These are phyloP conservation scores for Jacaranda mimosifolia DNA, from an alignment of 257 asterid species.

Conservation along the genomic window DNA sequence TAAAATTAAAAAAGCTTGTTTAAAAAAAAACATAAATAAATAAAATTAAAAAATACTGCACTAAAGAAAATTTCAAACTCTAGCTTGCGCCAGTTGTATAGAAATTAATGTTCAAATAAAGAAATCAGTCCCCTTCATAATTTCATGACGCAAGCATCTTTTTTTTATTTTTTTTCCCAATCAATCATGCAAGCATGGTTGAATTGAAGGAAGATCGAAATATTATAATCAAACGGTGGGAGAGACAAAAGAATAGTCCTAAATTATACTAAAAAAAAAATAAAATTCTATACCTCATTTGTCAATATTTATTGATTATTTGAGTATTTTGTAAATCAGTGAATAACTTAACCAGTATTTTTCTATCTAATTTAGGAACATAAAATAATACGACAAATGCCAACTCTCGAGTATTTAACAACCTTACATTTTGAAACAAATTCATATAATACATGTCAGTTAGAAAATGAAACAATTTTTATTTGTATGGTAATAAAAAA, in stretches of 20 bases:
- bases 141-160: not conserved
- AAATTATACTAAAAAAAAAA: not conserved
- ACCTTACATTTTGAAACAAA: too few relatives aligned
- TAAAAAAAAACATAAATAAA: too few relatives aligned
- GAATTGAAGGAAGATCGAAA: constrained; percentile 10
- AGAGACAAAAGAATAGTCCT: not conserved
- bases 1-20: not conserved
- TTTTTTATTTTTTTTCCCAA: not conserved
- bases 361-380: too few relatives aligned
- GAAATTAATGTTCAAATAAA: not conserved
- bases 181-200: constrained; percentile 22
- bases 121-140: not conserved
- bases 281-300: too few relatives aligned
- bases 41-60: not conserved
- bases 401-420: not conserved
- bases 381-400: not conserved
- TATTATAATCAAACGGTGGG: constrained; percentile 2
- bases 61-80: not conserved
- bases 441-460: too few relatives aligned
- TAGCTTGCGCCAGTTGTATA: constrained; percentile 20
- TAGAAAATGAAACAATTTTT: too few relatives aligned
- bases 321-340: too few relatives aligned
- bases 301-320: too few relatives aligned
- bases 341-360: too few relatives aligned
- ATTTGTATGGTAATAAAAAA: too few relatives aligned